phyloP scores from a whole-genome alignment of 2,329 filamentous ascomycete species.

The Aspergillus ustus region DNA sequence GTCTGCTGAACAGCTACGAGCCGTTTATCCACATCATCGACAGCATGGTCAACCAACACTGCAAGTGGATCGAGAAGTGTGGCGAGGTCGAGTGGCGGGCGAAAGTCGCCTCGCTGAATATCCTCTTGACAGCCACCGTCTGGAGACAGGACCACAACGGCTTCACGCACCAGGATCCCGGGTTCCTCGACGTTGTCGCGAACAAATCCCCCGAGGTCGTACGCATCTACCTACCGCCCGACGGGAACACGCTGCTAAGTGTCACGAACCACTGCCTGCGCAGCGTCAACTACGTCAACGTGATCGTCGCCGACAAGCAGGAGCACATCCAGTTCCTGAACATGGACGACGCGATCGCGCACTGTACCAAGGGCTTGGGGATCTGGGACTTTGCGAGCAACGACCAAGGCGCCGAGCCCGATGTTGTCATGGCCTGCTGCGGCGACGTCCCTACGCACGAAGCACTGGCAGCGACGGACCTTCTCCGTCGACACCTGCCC shows the following conservation, averaged over 20 bases:
- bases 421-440: constrained; percentile 76
- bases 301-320: constrained; percentile 80
- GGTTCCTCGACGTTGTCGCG: constrained; percentile 77
- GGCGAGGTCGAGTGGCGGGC: constrained; percentile 78
- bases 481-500: constrained; percentile 73
- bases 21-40: constrained; percentile 83
- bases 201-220: constrained; percentile 82
- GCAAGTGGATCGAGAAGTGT: constrained; percentile 84
- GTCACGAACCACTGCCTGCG: constrained; percentile 77
- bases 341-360: constrained; percentile 73
- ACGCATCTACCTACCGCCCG: constrained; percentile 78
- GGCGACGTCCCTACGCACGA: constrained; percentile 77
- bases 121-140: constrained; percentile 76
- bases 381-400: constrained; percentile 80
- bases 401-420: constrained; percentile 69
- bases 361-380: constrained; percentile 78
- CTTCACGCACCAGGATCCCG: constrained; percentile 80
- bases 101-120: constrained; percentile 76
- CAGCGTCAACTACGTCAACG: constrained; percentile 79
- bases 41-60: constrained; percentile 85
- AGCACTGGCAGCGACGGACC: constrained; percentile 72
- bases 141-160: constrained; percentile 86
- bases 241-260: constrained; percentile 77
- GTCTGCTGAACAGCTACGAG: constrained; percentile 79
- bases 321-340: constrained; percentile 75